Conservation (phyloP, 73 alveolate genomes). For the Vitrella brassicaformis region DNA sequence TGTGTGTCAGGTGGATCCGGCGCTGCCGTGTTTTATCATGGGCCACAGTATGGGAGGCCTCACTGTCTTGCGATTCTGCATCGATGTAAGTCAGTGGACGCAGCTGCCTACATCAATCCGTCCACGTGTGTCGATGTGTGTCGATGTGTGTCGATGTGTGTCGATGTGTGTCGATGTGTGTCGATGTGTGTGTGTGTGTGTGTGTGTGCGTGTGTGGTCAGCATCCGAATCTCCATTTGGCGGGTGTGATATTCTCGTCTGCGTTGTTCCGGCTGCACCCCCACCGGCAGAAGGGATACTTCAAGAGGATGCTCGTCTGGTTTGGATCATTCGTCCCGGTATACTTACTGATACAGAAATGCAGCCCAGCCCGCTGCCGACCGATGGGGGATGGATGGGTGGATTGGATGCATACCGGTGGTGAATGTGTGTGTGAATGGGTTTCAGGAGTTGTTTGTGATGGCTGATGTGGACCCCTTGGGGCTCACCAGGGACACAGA, state of each 20-base stretch:
- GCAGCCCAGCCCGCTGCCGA: conserved; percentile 34
- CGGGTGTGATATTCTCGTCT: conserved; percentile 49
- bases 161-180: too few relatives aligned
- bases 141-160: too few relatives aligned
- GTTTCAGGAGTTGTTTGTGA: too few relatives aligned
- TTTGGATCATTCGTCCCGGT: conserved; percentile 38
- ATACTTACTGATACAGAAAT: conserved; percentile 25
- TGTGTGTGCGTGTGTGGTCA: too few relatives aligned
- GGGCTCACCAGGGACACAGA: too few relatives aligned
- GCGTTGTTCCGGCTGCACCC: conserved; percentile 36
- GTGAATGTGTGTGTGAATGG: neutral
- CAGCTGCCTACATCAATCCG: too few relatives aligned
- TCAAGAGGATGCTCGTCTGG: conserved; percentile 23
- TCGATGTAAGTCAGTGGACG: too few relatives aligned
- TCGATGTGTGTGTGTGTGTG: too few relatives aligned
- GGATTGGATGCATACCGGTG: conserved; percentile 41
- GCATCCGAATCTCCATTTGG: conserved; percentile 47
- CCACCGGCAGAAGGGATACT: conserved; percentile 36
- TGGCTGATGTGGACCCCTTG: too few relatives aligned
- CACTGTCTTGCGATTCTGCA: conserved; percentile 41
- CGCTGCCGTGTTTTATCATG: conserved; percentile 57
- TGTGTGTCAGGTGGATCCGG: conserved; percentile 51
- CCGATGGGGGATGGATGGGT: conserved; percentile 37
- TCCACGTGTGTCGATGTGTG: too few relatives aligned
- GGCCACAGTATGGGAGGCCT: conserved; percentile 84